phyloP scores from a whole-genome alignment of 257 asterid genomes.

The Avicennia marina region DNA sequence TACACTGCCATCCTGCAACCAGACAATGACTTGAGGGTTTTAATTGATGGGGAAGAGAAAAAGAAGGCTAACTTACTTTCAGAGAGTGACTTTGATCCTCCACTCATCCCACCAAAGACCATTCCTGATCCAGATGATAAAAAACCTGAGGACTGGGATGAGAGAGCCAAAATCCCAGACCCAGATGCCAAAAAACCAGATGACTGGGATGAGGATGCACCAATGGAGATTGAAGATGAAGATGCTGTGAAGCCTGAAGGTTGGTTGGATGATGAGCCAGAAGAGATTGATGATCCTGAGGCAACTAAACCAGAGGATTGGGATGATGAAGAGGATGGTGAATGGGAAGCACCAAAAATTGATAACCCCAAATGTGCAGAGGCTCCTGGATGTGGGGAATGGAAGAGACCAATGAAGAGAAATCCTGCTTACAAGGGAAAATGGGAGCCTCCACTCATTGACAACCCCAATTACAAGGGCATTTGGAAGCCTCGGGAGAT shows the following conservation, averaged over 20 bases:
- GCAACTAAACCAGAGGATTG: slow-evolving; percentile 92
- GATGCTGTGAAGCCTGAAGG: slow-evolving; percentile 95
- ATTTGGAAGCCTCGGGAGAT: slow-evolving; percentile 89
- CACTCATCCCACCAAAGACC: slow-evolving; percentile 81
- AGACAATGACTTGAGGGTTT: slow-evolving; percentile 57
- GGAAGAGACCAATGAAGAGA: slow-evolving; percentile 87
- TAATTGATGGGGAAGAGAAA: slow-evolving; percentile 95
- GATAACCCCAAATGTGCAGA: slow-evolving; percentile 80
- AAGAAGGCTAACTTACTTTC: slow-evolving; percentile 81
- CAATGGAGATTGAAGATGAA: slow-evolving; percentile 79
- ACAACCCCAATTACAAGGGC: slow-evolving; percentile 92
- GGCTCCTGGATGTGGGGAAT: slow-evolving; percentile 97
- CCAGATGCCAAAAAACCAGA: slow-evolving; percentile 88
- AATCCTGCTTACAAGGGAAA: slow-evolving; percentile 96
- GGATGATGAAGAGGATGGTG: slow-evolving; percentile 99
- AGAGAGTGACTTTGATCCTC: slow-evolving; percentile 78
- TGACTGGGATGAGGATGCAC: slow-evolving; percentile 98
- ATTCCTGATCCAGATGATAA: slow-evolving; percentile 96
- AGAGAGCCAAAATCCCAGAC: slow-evolving; percentile 88
- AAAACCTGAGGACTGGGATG: slow-evolving; percentile 99
- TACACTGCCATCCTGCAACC: slow-evolving; percentile 89
- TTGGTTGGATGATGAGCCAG: slow-evolving; percentile 99
- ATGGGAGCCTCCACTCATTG: slow-evolving; percentile 84
- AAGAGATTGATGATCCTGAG: slow-evolving; percentile 92
- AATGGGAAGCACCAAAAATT: slow-evolving; percentile 94